Conservation (phyloP, 1,284 basidiomycete genomes). For the Puccinia polysora region DNA sequence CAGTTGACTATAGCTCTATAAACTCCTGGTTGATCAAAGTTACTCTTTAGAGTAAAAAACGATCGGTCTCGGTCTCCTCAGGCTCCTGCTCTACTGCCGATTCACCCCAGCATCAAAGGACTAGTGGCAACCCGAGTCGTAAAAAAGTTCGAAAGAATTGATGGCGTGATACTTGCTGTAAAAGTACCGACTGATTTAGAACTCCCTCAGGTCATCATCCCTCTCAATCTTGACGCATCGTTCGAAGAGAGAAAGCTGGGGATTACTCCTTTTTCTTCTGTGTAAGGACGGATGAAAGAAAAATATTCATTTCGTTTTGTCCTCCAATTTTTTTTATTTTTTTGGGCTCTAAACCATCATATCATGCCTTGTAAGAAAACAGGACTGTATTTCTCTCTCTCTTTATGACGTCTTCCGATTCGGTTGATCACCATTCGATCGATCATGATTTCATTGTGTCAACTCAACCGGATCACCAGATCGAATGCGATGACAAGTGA, state of each 20-base stretch:
- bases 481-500: too few species aligned
- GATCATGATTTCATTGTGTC: too few species aligned
- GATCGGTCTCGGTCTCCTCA: constrained; percentile 1
- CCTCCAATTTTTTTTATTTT: background rate
- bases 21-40: background rate
- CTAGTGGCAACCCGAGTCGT: background rate
- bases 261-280: background rate
- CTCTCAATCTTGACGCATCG: too few species aligned
- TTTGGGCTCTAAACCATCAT: background rate
- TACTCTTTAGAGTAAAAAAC: constrained; percentile 10
- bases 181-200: too few species aligned
- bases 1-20: background rate
- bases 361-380: background rate
- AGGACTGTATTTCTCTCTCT: too few species aligned
- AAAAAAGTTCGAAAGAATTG: constrained; percentile 18
- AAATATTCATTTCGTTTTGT: background rate
- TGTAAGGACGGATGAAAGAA: too few species aligned
- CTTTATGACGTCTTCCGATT: too few species aligned
- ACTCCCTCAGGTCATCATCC: too few species aligned
- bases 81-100: background rate
- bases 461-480: too few species aligned
- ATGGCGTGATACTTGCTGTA: too few species aligned
- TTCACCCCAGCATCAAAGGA: background rate
- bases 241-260: too few species aligned
- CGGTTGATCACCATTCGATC: too few species aligned